Evolutionary conservation across 1,284 basidiomycete genomes (phyloP).

Genomic region (Sporisorium iseilematis-ciliati): DNA sequence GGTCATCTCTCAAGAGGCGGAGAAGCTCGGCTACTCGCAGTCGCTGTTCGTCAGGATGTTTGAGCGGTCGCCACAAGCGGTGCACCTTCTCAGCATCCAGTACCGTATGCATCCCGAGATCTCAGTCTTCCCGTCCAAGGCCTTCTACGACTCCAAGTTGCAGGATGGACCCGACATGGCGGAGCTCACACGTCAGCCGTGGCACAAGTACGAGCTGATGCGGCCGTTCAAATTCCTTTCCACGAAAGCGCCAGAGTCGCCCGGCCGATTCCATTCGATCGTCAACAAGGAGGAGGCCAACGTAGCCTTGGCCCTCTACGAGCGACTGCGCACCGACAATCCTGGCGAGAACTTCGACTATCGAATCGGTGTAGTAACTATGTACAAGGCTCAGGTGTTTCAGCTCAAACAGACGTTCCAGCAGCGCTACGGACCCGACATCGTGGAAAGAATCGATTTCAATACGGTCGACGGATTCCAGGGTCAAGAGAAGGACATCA

Average conservation of each 20-base stretch:
- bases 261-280: constrained; percentile 77
- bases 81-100: constrained; percentile 94
- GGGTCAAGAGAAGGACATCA: constrained; percentile 99
- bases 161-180: constrained; percentile 91
- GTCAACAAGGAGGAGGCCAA: constrained; percentile 83
- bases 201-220: constrained; percentile 85
- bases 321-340: constrained; percentile 78
- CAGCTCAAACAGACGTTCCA: constrained; percentile 82
- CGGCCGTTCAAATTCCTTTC: constrained; percentile 88
- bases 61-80: constrained; percentile 80
- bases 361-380: constrained; percentile 89
- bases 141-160: constrained; percentile 88
- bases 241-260: constrained; percentile 74
- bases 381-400: constrained; percentile 91
- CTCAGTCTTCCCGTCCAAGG: constrained; percentile 85
- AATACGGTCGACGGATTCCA: constrained; percentile 99
- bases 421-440: constrained; percentile 79
- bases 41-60: constrained; percentile 93
- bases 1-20: constrained; percentile 89
- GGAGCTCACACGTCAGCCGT: constrained; percentile 82
- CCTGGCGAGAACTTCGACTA: constrained; percentile 76
- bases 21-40: constrained; percentile 84
- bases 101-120: constrained; percentile 99
- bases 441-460: constrained; percentile 82
- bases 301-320: constrained; percentile 83